These are phyloP conservation scores for Aspergillus pseudoterreus DNA, from an alignment of 2,329 filamentous ascomycete species.

Conservation along the genomic window DNA sequence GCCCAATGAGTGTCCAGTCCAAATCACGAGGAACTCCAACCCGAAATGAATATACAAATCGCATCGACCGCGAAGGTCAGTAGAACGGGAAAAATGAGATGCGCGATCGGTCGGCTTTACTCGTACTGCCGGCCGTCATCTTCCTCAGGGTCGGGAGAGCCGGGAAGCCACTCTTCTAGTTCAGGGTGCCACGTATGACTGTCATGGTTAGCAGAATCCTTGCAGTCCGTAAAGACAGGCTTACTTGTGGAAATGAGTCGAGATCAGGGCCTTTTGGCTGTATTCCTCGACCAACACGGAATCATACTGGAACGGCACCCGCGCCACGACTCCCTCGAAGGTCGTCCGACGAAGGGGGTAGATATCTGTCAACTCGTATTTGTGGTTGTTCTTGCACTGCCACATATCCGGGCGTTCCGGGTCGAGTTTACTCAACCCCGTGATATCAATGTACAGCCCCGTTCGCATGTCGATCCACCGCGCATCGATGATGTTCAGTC, in stretches of 20 bases:
- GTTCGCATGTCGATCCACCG: slow-evolving; percentile 75
- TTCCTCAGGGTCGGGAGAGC: slow-evolving; percentile 12
- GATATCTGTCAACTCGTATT: slow-evolving; percentile 66
- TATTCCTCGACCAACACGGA: slow-evolving; percentile 40
- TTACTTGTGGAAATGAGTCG: slow-evolving; percentile 36
- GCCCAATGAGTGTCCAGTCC: background rate
- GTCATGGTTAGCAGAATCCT: slow-evolving; percentile 4
- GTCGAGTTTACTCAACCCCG: slow-evolving; percentile 67
- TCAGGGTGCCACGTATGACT: slow-evolving; percentile 36
- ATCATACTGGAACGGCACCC: slow-evolving; percentile 55
- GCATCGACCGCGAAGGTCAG: background rate
- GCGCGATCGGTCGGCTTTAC: background rate
- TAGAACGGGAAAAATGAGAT: background rate
- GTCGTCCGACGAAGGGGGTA: slow-evolving; percentile 70
- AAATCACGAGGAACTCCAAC: slow-evolving; percentile 3
- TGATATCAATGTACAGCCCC: slow-evolving; percentile 81
- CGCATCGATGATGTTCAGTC: slow-evolving; percentile 76
- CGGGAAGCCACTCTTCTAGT: slow-evolving; percentile 31
- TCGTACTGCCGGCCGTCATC: slow-evolving; percentile 16
- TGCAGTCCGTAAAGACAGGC: slow-evolving; percentile 6
- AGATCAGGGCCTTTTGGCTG: slow-evolving; percentile 29
- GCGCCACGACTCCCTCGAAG: slow-evolving; percentile 70
- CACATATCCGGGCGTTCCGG: slow-evolving; percentile 61
- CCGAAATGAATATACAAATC: slow-evolving; percentile 1
- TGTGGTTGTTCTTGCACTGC: slow-evolving; percentile 77